Conservation (phyloP, 495 filamentous ascomycete genomes). For the Hypoxylon cercidicola region DNA sequence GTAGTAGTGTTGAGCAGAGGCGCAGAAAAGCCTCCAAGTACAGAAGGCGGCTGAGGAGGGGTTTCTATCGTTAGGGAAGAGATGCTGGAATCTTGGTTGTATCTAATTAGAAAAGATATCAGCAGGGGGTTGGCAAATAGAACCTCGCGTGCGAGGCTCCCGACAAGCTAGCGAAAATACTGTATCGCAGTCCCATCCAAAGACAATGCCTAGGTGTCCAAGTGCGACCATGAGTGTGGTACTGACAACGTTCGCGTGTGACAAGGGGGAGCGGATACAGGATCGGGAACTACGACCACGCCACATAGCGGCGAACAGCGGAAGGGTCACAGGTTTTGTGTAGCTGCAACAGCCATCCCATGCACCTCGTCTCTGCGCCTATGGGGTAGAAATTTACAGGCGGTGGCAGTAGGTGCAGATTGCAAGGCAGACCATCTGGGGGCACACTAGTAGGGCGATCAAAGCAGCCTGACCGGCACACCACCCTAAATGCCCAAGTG, state of each 20-base stretch:
- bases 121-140: constrained; percentile 49
- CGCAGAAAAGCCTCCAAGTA: constrained; percentile 57
- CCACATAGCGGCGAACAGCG: constrained; percentile 44
- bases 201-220: constrained; percentile 46
- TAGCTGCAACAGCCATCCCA: constrained; percentile 46
- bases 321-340: constrained; percentile 41
- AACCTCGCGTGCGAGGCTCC: constrained; percentile 43
- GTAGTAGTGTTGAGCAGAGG: constrained; percentile 49
- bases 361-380: constrained; percentile 41
- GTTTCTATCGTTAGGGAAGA: constrained; percentile 59
- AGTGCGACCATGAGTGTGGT: constrained; percentile 55
- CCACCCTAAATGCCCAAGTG: constrained; percentile 27
- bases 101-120: constrained; percentile 52
- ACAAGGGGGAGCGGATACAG: constrained; percentile 53
- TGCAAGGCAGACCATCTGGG: constrained; percentile 35
- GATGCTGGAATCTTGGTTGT: constrained; percentile 57
- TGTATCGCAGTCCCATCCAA: constrained; percentile 46
- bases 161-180: constrained; percentile 48
- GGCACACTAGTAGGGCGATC: constrained; percentile 34
- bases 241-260: constrained; percentile 58
- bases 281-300: constrained; percentile 55
- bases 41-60: constrained; percentile 56
- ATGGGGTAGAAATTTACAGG: constrained; percentile 39
- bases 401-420: constrained; percentile 36
- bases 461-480: constrained; percentile 33